A percentile compares a stretch with the other conserved stretches of the same genome.
These are phyloP conservation scores for Dictyostelium capitatum DNA, from an alignment of 78 protist genomes.

Conservation along the genomic window DNA sequence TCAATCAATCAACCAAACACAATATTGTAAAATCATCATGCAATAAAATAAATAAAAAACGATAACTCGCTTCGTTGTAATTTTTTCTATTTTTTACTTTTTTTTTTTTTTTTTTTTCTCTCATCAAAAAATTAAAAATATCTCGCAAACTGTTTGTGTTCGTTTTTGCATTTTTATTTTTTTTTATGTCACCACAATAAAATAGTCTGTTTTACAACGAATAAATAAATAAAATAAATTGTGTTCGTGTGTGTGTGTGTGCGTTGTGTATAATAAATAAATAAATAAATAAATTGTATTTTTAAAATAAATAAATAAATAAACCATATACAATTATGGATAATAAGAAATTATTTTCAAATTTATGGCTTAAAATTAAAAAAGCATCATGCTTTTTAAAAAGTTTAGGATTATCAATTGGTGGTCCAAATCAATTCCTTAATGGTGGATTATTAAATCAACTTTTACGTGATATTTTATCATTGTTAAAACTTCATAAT, in stretches of 20 bases:
- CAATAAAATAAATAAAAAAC: background rate
- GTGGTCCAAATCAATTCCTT: background rate
- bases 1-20: no score
- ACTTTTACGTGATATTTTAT: background rate
- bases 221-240: background rate
- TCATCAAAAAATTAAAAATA: no score
- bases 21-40: no score
- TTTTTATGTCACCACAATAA: background rate
- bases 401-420: constrained; percentile 1
- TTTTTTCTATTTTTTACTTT: background rate
- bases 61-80: no score
- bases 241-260: background rate
- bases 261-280: background rate
- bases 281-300: background rate
- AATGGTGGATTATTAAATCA: constrained; percentile 3
- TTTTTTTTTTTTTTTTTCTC: no score
- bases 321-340: background rate
- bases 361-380: background rate
- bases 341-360: constrained; percentile 8
- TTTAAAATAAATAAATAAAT: no score
- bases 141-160: no score
- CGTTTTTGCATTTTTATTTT: no score
- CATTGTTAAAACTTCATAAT: constrained; percentile 1
- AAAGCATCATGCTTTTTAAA: background rate
- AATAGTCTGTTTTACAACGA: background rate